phyloP scores from a whole-genome alignment of 257 asterid species.

The Solanum infundibuliforme region DNA sequence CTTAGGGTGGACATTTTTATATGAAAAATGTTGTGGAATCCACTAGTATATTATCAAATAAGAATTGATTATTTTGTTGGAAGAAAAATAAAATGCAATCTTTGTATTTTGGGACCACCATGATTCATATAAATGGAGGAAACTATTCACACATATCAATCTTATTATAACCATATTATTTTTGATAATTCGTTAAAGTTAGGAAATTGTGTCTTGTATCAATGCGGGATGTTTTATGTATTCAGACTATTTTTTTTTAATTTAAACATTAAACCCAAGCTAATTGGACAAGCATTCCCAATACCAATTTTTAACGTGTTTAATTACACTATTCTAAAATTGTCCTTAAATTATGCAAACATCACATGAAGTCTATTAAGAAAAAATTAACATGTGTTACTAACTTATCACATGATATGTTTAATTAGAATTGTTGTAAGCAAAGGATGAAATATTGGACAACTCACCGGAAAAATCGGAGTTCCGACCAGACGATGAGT shows the following conservation, averaged over 20 bases:
- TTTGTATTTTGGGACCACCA: slow-evolving; percentile 7
- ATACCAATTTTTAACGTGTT: background rate
- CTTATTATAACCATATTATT: background rate
- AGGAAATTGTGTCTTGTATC: background rate
- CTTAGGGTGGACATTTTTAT: background rate
- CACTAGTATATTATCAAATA: background rate
- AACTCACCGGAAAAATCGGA: slow-evolving; percentile 63
- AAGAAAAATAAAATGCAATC: background rate
- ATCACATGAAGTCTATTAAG: background rate
- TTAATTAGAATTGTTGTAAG: background rate
- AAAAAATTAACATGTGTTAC: background rate
- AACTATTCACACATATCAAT: background rate
- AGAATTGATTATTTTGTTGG: background rate
- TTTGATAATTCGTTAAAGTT: background rate
- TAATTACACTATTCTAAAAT: background rate
- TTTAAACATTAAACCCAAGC: background rate
- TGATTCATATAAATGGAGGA: background rate
- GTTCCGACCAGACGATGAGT: slow-evolving; percentile 19
- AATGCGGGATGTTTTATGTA: background rate
- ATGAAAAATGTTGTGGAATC: slow-evolving; percentile 7
- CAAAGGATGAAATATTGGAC: background rate
- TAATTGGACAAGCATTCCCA: background rate
- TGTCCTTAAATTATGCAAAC: background rate
- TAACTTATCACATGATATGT: background rate
- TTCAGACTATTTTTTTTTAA: background rate